Percentiles rank a stretch among this genome's conserved stretches.
Evolutionary conservation across 345 rosid species (phyloP).

Genomic region (Kernera saxatilis): DNA sequence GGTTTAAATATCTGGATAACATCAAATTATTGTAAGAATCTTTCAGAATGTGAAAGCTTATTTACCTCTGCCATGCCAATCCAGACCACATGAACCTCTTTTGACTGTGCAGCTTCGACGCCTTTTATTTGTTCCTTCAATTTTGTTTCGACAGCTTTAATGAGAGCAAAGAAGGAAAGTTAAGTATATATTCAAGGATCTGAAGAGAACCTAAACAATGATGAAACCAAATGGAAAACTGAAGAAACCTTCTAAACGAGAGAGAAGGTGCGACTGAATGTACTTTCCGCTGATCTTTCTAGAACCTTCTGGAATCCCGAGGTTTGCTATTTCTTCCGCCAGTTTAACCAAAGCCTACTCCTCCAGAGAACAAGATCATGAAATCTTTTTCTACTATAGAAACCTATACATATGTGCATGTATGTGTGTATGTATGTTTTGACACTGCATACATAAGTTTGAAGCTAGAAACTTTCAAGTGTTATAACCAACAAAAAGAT

Average conservation of each 20-base stretch:
- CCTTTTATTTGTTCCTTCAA: slow-evolving; percentile 67
- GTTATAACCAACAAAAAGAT: not conserved
- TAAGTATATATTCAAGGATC: not conserved
- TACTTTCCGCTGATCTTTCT: slow-evolving; percentile 87
- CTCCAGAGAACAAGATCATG: not conserved
- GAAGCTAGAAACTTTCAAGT: not conserved
- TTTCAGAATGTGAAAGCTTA: not conserved
- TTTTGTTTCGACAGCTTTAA: slow-evolving; percentile 52
- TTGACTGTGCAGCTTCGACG: slow-evolving; percentile 59
- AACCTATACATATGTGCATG: not conserved
- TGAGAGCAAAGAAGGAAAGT: not conserved
- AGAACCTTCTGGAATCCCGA: slow-evolving; percentile 58
- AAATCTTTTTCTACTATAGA: not conserved
- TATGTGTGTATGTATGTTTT: not conserved
- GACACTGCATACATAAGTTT: not conserved
- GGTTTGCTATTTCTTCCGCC: slow-evolving; percentile 71
- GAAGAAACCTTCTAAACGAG: slow-evolving; percentile 63
- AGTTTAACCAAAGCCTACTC: slow-evolving; percentile 53
- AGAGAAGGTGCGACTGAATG: slow-evolving; percentile 74
- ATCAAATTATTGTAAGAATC: not conserved
- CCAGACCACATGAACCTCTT: slow-evolving; percentile 71
- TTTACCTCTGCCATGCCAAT: slow-evolving; percentile 87
- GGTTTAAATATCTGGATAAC: not conserved
- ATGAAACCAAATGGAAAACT: not conserved
- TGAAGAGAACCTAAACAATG: not conserved